Percentiles rank a stretch among this genome's conserved stretches.
phyloP scores from a whole-genome alignment of 2,329 filamentous ascomycete genomes.

The Aspergillus ibericus region DNA sequence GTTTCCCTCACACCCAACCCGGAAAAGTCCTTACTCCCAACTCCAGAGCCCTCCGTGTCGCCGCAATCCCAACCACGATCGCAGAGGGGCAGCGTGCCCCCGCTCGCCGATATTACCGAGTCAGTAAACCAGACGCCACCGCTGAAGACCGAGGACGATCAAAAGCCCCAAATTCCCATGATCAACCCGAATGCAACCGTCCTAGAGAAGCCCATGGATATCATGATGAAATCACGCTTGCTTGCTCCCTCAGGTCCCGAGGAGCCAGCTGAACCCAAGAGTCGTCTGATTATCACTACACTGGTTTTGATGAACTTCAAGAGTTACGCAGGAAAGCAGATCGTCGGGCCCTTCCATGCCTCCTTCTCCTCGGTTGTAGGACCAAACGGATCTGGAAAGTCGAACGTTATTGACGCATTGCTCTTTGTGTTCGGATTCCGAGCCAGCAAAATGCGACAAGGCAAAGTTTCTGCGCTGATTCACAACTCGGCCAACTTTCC shows the following conservation, averaged over 20 bases:
- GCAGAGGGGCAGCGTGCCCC: slow-evolving; percentile 52
- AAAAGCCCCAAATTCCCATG: slow-evolving; percentile 56
- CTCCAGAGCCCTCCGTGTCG: slow-evolving; percentile 56
- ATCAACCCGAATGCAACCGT: slow-evolving; percentile 75
- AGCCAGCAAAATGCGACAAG: slow-evolving; percentile 98
- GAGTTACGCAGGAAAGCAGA: slow-evolving; percentile 92
- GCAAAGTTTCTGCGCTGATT: slow-evolving; percentile 95
- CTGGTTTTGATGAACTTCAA: slow-evolving; percentile 96
- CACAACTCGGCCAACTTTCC: slow-evolving; percentile 91
- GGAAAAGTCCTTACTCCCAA: slow-evolving; percentile 46
- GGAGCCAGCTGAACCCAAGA: slow-evolving; percentile 74
- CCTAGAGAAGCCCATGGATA: slow-evolving; percentile 89
- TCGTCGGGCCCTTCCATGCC: slow-evolving; percentile 93
- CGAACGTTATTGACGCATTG: slow-evolving; percentile 96
- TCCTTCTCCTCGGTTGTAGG: slow-evolving; percentile 98
- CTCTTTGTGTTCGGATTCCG: slow-evolving; percentile 99
- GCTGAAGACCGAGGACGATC: slow-evolving; percentile 43
- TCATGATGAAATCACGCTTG: slow-evolving; percentile 81
- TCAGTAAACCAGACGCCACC: slow-evolving; percentile 61
- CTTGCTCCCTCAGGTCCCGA: slow-evolving; percentile 64
- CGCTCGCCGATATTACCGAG: slow-evolving; percentile 72
- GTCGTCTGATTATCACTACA: slow-evolving; percentile 89
- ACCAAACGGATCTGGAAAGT: slow-evolving; percentile 96
- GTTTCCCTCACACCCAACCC: slow-evolving; percentile 42
- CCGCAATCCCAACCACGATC: slow-evolving; percentile 44